Evolutionary conservation across 306 rosid genomes (phyloP).

Genomic region (Lathyrus oleraceus): DNA sequence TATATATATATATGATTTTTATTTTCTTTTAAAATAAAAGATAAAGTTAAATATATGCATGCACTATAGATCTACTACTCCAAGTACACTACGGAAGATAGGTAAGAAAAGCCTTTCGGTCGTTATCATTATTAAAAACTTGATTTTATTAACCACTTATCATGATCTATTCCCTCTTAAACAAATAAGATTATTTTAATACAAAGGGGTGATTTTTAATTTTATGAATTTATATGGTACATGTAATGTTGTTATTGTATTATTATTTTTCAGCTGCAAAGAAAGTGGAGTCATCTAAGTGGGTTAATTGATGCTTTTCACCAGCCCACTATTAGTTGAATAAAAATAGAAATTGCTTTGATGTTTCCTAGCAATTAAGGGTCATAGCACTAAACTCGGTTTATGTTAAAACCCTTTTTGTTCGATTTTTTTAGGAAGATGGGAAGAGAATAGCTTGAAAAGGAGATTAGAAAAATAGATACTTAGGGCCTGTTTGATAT

Average conservation of each 20-base stretch:
- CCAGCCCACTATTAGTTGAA: slow-evolving; percentile 32
- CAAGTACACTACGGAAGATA: slow-evolving; percentile 27
- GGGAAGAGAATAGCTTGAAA: too few species aligned
- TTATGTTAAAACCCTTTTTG: background rate
- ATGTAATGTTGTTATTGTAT: background rate
- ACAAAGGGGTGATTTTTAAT: background rate
- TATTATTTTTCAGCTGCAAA: background rate
- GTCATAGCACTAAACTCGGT: background rate
- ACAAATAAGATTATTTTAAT: slow-evolving; percentile 22
- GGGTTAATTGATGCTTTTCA: slow-evolving; percentile 31
- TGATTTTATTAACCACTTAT: slow-evolving; percentile 32
- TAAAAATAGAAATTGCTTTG: slow-evolving; percentile 25
- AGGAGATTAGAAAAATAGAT: too few species aligned
- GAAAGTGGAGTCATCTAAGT: slow-evolving; percentile 18
- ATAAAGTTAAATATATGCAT: background rate
- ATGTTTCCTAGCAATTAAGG: slow-evolving; percentile 15
- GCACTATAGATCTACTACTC: background rate
- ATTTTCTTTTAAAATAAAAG: background rate
- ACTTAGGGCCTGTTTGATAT: too few species aligned
- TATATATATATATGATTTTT: too few species aligned
- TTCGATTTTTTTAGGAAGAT: background rate
- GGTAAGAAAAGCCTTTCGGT: slow-evolving; percentile 8
- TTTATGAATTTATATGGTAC: slow-evolving; percentile 5
- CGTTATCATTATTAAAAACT: slow-evolving; percentile 31
- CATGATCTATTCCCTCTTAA: slow-evolving; percentile 25